phyloP scores from a whole-genome alignment of 2,329 filamentous ascomycete species.

The Xylariaceae sp. region DNA sequence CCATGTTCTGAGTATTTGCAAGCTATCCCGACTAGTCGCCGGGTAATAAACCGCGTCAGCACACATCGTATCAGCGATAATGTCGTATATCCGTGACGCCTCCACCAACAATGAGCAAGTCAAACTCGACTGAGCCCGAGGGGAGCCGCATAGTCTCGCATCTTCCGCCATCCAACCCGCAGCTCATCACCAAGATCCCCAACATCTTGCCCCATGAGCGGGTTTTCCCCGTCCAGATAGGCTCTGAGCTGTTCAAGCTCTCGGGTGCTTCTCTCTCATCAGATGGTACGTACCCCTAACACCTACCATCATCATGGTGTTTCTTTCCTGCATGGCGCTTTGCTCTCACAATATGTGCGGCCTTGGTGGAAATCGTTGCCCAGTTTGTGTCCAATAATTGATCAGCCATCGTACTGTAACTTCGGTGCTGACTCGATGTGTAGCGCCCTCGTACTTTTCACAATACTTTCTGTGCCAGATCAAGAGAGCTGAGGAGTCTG shows the following conservation, averaged over 20 bases:
- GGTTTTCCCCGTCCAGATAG: constrained; percentile 77
- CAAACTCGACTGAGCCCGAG: constrained; percentile 39
- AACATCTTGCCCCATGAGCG: constrained; percentile 70
- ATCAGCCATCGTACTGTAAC: constrained; percentile 9
- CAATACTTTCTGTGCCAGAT: constrained; percentile 90
- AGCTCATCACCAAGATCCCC: constrained; percentile 56
- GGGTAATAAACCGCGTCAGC: background rate
- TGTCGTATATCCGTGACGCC: constrained; percentile 30
- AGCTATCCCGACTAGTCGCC: constrained; percentile 1
- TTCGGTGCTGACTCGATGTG: constrained; percentile 25
- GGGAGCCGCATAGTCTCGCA: constrained; percentile 36
- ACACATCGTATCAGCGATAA: constrained; percentile 25
- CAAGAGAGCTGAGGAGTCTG: constrained; percentile 63
- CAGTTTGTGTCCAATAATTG: constrained; percentile 1
- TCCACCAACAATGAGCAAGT: constrained; percentile 38
- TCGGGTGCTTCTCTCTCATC: constrained; percentile 76
- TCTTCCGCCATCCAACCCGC: constrained; percentile 39
- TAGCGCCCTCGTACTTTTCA: constrained; percentile 95
- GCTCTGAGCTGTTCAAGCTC: constrained; percentile 73
- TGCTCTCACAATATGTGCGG: background rate
- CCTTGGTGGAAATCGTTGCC: background rate
- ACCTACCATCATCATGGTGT: constrained; percentile 3
- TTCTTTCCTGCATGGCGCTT: background rate
- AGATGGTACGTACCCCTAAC: constrained; percentile 61
- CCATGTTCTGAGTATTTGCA: constrained; percentile 3